Percentiles rank a stretch among this genome's conserved stretches.
Evolutionary conservation across 192 early-diverging fungal species (phyloP).

Genomic region (Entophlyctis luteolus): DNA sequence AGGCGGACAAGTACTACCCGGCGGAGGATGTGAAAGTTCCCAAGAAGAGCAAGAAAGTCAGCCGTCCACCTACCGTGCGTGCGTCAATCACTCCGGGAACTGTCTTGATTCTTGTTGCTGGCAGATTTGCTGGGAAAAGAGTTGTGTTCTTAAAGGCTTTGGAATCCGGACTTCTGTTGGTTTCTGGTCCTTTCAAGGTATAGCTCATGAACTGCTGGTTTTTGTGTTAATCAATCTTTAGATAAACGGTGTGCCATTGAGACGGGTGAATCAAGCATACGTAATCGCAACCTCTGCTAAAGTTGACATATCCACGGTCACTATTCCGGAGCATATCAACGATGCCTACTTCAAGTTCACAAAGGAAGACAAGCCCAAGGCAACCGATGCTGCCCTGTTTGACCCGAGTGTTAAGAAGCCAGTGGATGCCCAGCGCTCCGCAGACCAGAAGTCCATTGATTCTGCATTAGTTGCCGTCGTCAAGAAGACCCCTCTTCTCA

Average conservation of each 20-base stretch:
- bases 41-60: conserved; percentile 69
- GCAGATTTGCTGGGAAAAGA: conserved; percentile 96
- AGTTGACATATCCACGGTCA: conserved; percentile 78
- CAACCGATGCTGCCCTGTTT: conserved; percentile 88
- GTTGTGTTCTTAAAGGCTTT: conserved; percentile 99
- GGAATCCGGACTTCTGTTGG: conserved; percentile 86
- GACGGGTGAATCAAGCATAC: conserved; percentile 98
- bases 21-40: conserved; percentile 78
- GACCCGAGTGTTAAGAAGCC: conserved; percentile 66
- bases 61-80: conserved; percentile 72
- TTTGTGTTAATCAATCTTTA: background rate
- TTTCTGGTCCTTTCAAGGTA: conserved; percentile 92
- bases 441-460: conserved; percentile 91
- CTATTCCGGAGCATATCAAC: conserved; percentile 78
- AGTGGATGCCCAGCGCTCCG: conserved; percentile 71
- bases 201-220: background rate
- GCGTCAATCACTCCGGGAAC: conserved; percentile 93
- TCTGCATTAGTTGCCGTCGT: conserved; percentile 72
- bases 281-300: conserved; percentile 99
- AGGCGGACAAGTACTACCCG: conserved; percentile 73
- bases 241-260: conserved; percentile 97
- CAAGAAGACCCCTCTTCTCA: conserved; percentile 81
- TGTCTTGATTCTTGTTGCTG: conserved; percentile 91
- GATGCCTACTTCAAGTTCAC: conserved; percentile 92
- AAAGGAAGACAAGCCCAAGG: conserved; percentile 68